phyloP scores from a whole-genome alignment of 2,329 filamentous ascomycete species.

The Ramularia collo-cygni region DNA sequence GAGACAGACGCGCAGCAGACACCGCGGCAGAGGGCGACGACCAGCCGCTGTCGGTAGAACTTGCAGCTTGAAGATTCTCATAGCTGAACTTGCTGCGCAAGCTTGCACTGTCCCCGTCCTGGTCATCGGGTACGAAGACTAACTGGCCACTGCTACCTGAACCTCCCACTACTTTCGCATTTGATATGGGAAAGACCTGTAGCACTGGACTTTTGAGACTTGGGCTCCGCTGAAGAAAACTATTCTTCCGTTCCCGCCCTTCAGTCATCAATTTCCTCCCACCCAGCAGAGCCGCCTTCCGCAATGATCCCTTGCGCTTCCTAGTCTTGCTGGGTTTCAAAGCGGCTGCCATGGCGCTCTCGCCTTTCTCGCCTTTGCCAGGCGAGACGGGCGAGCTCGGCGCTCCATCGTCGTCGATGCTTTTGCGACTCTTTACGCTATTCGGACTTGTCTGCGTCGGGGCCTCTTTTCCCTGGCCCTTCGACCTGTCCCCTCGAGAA shows the following conservation, averaged over 20 bases:
- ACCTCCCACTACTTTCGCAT: constrained; percentile 14
- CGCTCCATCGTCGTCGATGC: constrained; percentile 28
- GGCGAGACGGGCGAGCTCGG: constrained; percentile 13
- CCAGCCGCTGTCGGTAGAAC: constrained; percentile 23
- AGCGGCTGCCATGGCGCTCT: constrained; percentile 19
- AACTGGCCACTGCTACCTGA: constrained; percentile 2
- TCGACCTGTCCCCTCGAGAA: constrained; percentile 21
- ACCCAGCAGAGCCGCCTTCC: constrained; percentile 78
- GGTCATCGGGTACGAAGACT: constrained; percentile 8
- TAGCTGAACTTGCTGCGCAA: constrained; percentile 31
- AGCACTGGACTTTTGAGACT: constrained; percentile 19
- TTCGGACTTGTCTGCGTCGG: constrained; percentile 23
- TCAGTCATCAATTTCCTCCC: constrained; percentile 54
- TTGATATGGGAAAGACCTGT: constrained; percentile 12
- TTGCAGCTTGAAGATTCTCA: constrained; percentile 28
- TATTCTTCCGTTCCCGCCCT: constrained; percentile 46
- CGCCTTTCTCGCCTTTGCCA: constrained; percentile 24
- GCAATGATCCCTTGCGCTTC: constrained; percentile 73
- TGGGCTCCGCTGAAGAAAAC: constrained; percentile 31
- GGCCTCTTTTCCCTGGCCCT: constrained; percentile 29
- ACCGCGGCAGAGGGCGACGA: constrained; percentile 26
- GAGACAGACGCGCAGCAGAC: constrained; percentile 21
- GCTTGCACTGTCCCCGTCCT: constrained; percentile 12
- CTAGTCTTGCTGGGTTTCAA: constrained; percentile 44
- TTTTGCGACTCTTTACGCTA: constrained; percentile 22